Conservation (phyloP, 208 protist species). For the Naegleria gruberi region DNA sequence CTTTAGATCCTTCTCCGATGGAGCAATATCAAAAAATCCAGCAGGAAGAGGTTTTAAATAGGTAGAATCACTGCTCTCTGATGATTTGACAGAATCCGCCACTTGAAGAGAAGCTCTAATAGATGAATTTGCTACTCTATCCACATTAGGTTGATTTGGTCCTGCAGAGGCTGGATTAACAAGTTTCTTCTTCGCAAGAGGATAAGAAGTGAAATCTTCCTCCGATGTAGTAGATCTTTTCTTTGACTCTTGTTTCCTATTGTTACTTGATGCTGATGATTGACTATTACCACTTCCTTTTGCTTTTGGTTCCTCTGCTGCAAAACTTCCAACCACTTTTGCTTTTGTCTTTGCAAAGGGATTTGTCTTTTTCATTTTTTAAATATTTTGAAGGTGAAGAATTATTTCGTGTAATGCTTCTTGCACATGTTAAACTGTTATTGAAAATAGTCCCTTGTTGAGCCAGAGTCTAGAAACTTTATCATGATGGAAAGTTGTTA, state of each 20-base stretch:
- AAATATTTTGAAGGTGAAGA: too few relatives aligned
- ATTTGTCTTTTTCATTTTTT: background rate
- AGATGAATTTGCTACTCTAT: background rate
- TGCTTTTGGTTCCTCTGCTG: background rate
- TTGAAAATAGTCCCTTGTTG: too few relatives aligned
- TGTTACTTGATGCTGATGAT: background rate
- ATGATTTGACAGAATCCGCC: background rate
- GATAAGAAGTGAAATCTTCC: background rate
- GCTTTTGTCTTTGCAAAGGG: background rate
- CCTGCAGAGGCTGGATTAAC: background rate
- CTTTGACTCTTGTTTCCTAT: background rate
- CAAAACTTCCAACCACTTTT: background rate
- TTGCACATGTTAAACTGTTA: too few relatives aligned
- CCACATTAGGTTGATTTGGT: background rate
- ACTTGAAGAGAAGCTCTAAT: background rate
- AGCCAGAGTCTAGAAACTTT: too few relatives aligned
- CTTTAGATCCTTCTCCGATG: background rate
- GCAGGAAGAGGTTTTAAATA: background rate
- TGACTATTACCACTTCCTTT: too few relatives aligned
- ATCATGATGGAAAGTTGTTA: too few relatives aligned
- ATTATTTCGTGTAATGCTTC: too few relatives aligned
- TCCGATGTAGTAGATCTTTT: background rate
- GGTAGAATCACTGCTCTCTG: background rate
- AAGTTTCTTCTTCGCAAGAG: background rate
- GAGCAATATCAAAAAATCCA: background rate